Base-by-base conservation (phyloP, 1,139 yeast genomes). In the Keqinozyma sinolaborantium region DNA sequence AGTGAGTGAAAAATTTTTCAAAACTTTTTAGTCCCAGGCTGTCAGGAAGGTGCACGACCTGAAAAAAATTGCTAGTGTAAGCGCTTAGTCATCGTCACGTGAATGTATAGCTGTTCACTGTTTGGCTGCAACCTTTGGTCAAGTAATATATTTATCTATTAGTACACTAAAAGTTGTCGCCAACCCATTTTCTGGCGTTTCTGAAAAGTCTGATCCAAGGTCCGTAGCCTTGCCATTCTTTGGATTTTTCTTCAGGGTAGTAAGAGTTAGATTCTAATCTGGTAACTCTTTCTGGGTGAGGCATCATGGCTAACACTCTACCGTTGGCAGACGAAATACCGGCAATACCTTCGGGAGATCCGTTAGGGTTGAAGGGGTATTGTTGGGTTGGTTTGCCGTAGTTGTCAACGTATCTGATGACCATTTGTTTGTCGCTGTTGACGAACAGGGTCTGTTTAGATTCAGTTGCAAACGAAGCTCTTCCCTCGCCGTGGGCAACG, bases 401-500 rank as follows among this genome's bases (percentile, higher is more conserved):
- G 67, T 92, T 90, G 60, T 92, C 97, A 40, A 90, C 86, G 51
- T 77, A 94, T 57, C 86, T 77, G 32, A 90, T 73, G 29, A 83
- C 82, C 28, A 73, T 70, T 34, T 43, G 41, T 38, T 81, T 67
- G 2, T 73, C 73, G 38, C 72, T 68, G 29, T 64, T 56, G 35
- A 72, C 67, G 48, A 79, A 73, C 21, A 53, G 50, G 11, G 64
- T 48, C 41, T 71, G 63, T 40, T 65, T 58, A 32, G 69, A 67
- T 12, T 56, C 53, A 12, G 59, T 45, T 35, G 60, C 64, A 57
- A 90, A 94, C 29, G 70, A 63, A 14, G 97, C 97, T 48, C 88
- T 79, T 50, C 99, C 99, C 67, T 94, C 99, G 48, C 98, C 98
- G 53, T 94, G 99, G 4, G 99, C 98, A 44, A 92, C 98, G 16